A percentile compares a stretch with the other conserved stretches of the same genome.
These are phyloP conservation scores for Waltergamsia citrina DNA, from an alignment of 2,329 filamentous ascomycete genomes.

Conservation along the genomic window DNA sequence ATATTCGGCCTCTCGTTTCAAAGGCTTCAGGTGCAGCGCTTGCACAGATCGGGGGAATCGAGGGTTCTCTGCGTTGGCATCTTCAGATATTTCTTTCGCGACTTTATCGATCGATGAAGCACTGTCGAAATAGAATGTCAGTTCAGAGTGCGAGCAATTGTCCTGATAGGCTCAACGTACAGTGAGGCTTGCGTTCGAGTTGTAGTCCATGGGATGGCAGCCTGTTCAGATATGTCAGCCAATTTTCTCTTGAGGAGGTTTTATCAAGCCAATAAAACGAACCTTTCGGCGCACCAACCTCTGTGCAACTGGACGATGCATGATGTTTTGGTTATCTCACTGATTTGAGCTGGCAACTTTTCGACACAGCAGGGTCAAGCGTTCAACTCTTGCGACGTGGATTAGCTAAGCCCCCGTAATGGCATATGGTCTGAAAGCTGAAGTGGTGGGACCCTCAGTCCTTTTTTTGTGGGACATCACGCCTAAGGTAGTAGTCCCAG, in stretches of 20 bases:
- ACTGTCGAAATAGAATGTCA: too few species aligned
- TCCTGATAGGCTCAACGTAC: constrained; percentile 9
- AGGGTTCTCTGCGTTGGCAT: constrained; percentile 6
- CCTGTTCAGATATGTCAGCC: background rate
- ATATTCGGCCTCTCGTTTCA: constrained; percentile 64
- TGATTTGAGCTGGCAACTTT: too few species aligned
- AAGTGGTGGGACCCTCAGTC: too few species aligned
- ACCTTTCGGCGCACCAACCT: constrained; percentile 14
- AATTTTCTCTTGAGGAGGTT: too few species aligned
- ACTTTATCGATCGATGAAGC: background rate
- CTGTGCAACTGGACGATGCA: constrained; percentile 18
- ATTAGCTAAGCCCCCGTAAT: too few species aligned
- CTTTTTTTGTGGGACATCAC: too few species aligned
- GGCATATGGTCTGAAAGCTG: too few species aligned
- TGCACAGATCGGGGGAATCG: constrained; percentile 73
- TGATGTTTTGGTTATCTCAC: too few species aligned
- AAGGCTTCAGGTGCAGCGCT: constrained; percentile 75
- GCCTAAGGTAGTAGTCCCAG: too few species aligned
- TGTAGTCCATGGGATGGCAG: constrained; percentile 12
- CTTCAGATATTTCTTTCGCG: constrained; percentile 3
- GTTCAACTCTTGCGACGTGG: too few species aligned
- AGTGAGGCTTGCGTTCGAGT: constrained; percentile 14
- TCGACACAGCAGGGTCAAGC: too few species aligned
- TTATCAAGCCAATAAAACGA: too few species aligned
- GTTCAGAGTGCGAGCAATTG: background rate